These are phyloP conservation scores for Chlorella sp. DNA, from an alignment of 139 green algal genomes.

Conservation along the genomic window DNA sequence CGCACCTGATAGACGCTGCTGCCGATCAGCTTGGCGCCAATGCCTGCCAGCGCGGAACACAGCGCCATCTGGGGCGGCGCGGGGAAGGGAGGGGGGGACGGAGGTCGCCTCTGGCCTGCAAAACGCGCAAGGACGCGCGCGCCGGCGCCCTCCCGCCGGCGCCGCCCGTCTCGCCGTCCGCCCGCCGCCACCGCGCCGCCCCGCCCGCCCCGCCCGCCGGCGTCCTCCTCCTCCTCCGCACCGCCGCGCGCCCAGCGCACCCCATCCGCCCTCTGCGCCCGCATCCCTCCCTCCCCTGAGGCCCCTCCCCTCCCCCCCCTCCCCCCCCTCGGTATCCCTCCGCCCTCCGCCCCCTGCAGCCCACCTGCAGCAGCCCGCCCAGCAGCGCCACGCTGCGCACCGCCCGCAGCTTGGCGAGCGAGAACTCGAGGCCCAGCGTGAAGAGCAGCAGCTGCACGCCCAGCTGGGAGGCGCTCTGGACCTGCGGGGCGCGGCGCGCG, in stretches of 20 bases:
- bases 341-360: no score
- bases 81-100: background rate
- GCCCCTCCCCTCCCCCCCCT: no score
- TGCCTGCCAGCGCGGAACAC: conserved; percentile 35
- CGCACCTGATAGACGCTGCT: conserved; percentile 22
- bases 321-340: no score
- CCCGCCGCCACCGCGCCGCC: no score
- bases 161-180: no score
- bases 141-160: no score
- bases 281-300: no score
- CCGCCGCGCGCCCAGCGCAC: no score
- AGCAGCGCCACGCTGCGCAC: conserved; percentile 85
- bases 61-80: conserved; percentile 34
- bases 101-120: no score
- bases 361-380: conserved; percentile 40
- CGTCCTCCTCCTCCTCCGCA: no score
- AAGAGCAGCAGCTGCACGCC: conserved; percentile 97
- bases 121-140: background rate
- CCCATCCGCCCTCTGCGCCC: no score
- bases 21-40: conserved; percentile 44
- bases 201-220: no score
- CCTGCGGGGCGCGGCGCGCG: conserved; percentile 26
- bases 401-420: conserved; percentile 72
- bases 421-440: conserved; percentile 92
- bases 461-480: conserved; percentile 94